Percentiles rank a stretch among this genome's conserved stretches.
Conservation (phyloP, 2,329 filamentous ascomycete species). For the Phialemoniopsis sp. region DNA sequence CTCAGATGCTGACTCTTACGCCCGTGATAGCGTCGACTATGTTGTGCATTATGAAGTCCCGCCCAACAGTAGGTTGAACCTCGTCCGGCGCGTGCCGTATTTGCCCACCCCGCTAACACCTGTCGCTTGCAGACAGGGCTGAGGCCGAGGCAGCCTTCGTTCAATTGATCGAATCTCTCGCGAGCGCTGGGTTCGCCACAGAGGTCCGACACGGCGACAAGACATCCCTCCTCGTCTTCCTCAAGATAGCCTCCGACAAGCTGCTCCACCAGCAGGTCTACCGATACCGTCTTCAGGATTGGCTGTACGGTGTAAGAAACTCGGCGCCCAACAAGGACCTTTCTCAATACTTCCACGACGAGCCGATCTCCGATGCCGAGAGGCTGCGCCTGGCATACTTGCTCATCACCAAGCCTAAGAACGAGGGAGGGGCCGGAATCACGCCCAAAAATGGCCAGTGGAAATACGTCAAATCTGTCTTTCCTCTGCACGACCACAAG, state of each 20-base stretch:
- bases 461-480: slow-evolving; percentile 68
- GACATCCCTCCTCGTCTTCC: slow-evolving; percentile 75
- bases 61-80: slow-evolving; percentile 49
- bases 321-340: slow-evolving; percentile 73
- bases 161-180: slow-evolving; percentile 71
- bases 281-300: slow-evolving; percentile 84
- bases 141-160: slow-evolving; percentile 73
- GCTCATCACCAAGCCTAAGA: slow-evolving; percentile 68
- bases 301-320: slow-evolving; percentile 83
- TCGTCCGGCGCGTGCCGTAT: not conserved
- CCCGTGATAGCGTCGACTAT: slow-evolving; percentile 81
- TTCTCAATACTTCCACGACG: slow-evolving; percentile 59
- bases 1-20: too few species aligned
- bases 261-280: slow-evolving; percentile 79
- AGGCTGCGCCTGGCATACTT: slow-evolving; percentile 83
- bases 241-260: slow-evolving; percentile 71
- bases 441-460: slow-evolving; percentile 64
- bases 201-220: slow-evolving; percentile 81
- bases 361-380: slow-evolving; percentile 85
- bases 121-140: slow-evolving; percentile 48
- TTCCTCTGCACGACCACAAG: slow-evolving; percentile 72
- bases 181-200: slow-evolving; percentile 75
- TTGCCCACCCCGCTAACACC: slow-evolving; percentile 5
- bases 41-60: slow-evolving; percentile 77
- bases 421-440: slow-evolving; percentile 70